These are phyloP conservation scores for Plasmodiophora brassicae DNA, from an alignment of 208 protist species.

Conservation along the genomic window DNA sequence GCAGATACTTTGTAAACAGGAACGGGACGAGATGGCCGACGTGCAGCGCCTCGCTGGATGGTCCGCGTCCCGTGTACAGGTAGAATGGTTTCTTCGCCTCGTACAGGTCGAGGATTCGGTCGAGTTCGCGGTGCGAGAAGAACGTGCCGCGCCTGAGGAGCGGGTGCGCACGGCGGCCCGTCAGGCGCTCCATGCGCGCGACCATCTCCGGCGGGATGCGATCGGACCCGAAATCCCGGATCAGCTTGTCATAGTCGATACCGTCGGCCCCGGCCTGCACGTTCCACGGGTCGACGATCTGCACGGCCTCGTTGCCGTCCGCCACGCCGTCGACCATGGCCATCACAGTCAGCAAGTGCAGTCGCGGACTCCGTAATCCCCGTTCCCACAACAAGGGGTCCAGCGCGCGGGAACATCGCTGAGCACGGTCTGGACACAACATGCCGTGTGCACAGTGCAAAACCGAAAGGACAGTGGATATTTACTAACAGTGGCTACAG, in stretches of 20 bases:
- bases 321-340: no score
- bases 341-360: no score
- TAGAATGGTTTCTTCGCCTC: conserved; percentile 84
- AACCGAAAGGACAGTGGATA: no score
- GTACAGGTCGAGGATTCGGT: conserved; percentile 75
- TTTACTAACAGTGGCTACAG: no score
- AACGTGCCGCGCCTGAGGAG: conserved; percentile 77
- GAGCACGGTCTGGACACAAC: no score
- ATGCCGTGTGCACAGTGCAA: no score
- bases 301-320: no score
- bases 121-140: conserved; percentile 94
- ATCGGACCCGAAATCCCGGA: conserved; percentile 65
- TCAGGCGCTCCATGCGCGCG: conserved; percentile 53
- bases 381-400: no score
- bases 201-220: conserved; percentile 59
- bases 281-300: conserved; percentile 60
- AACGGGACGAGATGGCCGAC: conserved; percentile 98
- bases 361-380: no score
- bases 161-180: conserved; percentile 37
- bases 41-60: conserved; percentile 90
- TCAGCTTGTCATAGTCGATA: conserved; percentile 71
- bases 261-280: conserved; percentile 50
- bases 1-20: conserved; percentile 93
- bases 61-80: conserved; percentile 98
- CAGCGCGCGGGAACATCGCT: no score